phyloP scores from a whole-genome alignment of 2,329 filamentous ascomycete genomes.

The Onygena corvina region DNA sequence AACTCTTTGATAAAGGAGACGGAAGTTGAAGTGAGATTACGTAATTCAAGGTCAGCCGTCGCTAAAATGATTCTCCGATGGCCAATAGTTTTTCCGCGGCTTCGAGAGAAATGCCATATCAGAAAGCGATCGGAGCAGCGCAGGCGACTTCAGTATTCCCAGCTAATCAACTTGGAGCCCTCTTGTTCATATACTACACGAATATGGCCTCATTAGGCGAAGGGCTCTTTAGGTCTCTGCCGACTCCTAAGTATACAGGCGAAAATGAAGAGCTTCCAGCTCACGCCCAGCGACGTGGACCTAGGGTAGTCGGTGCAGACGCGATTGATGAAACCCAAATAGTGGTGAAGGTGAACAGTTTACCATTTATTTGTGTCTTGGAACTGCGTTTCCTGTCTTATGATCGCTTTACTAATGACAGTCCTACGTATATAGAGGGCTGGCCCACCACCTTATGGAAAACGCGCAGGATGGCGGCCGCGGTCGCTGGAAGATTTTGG shows the following conservation, averaged over 20 bases:
- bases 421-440: slow-evolving; percentile 42
- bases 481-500: slow-evolving; percentile 82
- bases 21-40: not conserved
- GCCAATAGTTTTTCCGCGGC: not conserved
- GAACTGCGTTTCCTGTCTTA: not conserved
- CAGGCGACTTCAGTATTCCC: not conserved
- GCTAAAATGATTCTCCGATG: not conserved
- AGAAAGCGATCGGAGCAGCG: not conserved
- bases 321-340: slow-evolving; percentile 78
- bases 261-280: slow-evolving; percentile 70
- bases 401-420: slow-evolving; percentile 1
- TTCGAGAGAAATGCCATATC: not conserved
- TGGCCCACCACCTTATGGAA: slow-evolving; percentile 78
- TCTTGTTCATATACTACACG: not conserved
- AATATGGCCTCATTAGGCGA: slow-evolving; percentile 44
- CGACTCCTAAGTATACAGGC: slow-evolving; percentile 81
- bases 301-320: slow-evolving; percentile 66
- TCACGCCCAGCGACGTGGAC: slow-evolving; percentile 62
- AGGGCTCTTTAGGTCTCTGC: slow-evolving; percentile 66
- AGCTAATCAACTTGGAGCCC: not conserved
- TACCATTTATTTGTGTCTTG: not conserved
- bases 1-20: too few species aligned
- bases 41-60: not conserved
- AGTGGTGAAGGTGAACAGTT: slow-evolving; percentile 53
- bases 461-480: slow-evolving; percentile 81